A percentile compares a stretch with the other conserved stretches of the same genome.
phyloP scores from a whole-genome alignment of 1,284 basidiomycete species.

The Agroathelia rolfsii region DNA sequence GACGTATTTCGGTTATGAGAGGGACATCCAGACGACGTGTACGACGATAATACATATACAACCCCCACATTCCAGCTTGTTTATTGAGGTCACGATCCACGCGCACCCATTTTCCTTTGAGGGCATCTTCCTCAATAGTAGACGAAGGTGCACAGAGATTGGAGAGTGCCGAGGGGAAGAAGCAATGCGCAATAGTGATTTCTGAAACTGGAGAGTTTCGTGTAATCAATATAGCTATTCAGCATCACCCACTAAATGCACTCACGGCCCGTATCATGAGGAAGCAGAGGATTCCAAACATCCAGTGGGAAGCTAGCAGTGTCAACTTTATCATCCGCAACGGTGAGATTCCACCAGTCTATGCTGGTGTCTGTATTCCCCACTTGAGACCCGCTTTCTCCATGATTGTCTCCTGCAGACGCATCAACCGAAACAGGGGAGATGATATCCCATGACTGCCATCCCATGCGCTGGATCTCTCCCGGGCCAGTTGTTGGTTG shows the following conservation, averaged over 20 bases:
- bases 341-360: slow-evolving; percentile 67
- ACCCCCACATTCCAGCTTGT: slow-evolving; percentile 50
- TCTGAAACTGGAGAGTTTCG: slow-evolving; percentile 58
- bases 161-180: slow-evolving; percentile 48
- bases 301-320: slow-evolving; percentile 68
- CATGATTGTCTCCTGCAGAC: no score
- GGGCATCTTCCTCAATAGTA: slow-evolving; percentile 63
- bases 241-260: slow-evolving; percentile 14
- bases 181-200: slow-evolving; percentile 64
- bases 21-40: slow-evolving; percentile 72
- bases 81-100: slow-evolving; percentile 70
- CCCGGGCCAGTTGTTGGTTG: slow-evolving; percentile 68
- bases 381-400: no score
- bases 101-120: slow-evolving; percentile 82
- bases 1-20: slow-evolving; percentile 50
- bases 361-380: slow-evolving; percentile 24
- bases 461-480: slow-evolving; percentile 64
- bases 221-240: slow-evolving; percentile 9
- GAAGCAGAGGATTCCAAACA: slow-evolving; percentile 70
- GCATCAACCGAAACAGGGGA: no score
- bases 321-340: slow-evolving; percentile 31
- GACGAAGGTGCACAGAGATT: slow-evolving; percentile 61
- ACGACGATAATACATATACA: slow-evolving; percentile 78
- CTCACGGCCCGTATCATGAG: slow-evolving; percentile 75
- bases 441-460: slow-evolving; percentile 83